A percentile compares a stretch with the other conserved stretches of the same genome.
Evolutionary conservation across 202 grass and related monocot genomes (phyloP).

Genomic region (Zoysia matrella): DNA sequence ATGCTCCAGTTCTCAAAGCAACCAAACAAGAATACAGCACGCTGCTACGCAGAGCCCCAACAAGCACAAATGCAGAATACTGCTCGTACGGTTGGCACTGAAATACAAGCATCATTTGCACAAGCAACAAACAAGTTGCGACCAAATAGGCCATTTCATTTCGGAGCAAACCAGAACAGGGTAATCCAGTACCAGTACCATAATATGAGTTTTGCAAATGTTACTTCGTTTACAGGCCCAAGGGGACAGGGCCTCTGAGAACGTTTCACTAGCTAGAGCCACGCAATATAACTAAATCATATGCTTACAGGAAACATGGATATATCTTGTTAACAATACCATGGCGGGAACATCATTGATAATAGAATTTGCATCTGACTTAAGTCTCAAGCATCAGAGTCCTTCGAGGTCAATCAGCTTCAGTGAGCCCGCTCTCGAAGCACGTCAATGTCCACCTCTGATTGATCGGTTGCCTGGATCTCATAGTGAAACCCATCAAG

Average conservation of each 20-base stretch:
- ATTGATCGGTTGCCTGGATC: constrained; percentile 81
- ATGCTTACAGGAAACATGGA: constrained; percentile 51
- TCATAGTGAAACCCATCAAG: constrained; percentile 88
- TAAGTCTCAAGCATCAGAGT: neutral
- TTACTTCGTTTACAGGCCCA: constrained; percentile 52
- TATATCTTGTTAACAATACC: constrained; percentile 58
- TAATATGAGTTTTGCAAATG: constrained; percentile 46
- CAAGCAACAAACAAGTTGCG: neutral
- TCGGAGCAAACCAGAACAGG: constrained; percentile 16
- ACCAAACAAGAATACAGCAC: neutral
- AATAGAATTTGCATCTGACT: constrained; percentile 31
- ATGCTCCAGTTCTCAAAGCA: neutral
- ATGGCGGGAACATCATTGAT: constrained; percentile 10
- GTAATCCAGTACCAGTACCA: constrained; percentile 43
- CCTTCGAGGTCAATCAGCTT: constrained; percentile 27
- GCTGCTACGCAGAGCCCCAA: neutral
- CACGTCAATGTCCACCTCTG: constrained; percentile 75
- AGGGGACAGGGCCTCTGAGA: constrained; percentile 27
- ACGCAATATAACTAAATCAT: constrained; percentile 28
- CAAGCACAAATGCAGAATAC: neutral
- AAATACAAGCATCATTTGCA: neutral
- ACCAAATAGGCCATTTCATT: neutral
- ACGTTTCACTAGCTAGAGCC: constrained; percentile 48
- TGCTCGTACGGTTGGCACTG: neutral
- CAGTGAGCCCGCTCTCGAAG: constrained; percentile 76